Percentiles rank a stretch among this genome's conserved stretches.
Evolutionary conservation across 2,329 filamentous ascomycete genomes (phyloP).

Genomic region (Daldinia sp.): DNA sequence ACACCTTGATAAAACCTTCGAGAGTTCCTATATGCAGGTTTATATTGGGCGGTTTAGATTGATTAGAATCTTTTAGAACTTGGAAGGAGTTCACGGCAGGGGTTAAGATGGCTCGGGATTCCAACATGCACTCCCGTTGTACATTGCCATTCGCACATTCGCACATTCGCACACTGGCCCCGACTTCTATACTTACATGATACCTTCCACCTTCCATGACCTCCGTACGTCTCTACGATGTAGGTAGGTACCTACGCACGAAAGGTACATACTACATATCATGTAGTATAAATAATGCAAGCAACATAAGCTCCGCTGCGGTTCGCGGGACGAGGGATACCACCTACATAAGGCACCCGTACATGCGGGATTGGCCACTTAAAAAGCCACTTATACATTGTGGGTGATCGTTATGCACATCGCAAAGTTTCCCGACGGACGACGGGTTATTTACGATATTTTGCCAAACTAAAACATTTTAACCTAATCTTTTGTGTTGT

Average conservation of each 20-base stretch:
- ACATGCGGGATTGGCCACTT: constrained; percentile 7
- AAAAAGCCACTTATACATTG: not conserved
- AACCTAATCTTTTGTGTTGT: no score
- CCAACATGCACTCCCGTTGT: constrained; percentile 29
- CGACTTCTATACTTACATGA: no score
- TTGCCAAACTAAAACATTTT: not conserved
- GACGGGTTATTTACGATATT: constrained; percentile 22
- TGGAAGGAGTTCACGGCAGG: constrained; percentile 31
- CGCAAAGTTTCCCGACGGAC: constrained; percentile 22
- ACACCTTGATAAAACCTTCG: constrained; percentile 29
- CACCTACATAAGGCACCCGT: constrained; percentile 27
- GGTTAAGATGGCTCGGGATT: constrained; percentile 33
- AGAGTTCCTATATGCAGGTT: constrained; percentile 17
- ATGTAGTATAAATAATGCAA: constrained; percentile 31
- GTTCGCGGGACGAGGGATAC: constrained; percentile 31
- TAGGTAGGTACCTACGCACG: no score
- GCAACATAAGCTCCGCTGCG: constrained; percentile 37
- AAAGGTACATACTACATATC: no score
- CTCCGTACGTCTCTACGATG: no score
- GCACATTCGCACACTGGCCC: no score
- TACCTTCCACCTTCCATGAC: no score
- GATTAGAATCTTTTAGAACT: constrained; percentile 27
- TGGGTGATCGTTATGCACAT: constrained; percentile 21
- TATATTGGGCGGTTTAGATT: constrained; percentile 24
- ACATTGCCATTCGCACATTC: not conserved